phyloP scores from a whole-genome alignment of 2,329 filamentous ascomycete species.

The Fusarium lateritium region DNA sequence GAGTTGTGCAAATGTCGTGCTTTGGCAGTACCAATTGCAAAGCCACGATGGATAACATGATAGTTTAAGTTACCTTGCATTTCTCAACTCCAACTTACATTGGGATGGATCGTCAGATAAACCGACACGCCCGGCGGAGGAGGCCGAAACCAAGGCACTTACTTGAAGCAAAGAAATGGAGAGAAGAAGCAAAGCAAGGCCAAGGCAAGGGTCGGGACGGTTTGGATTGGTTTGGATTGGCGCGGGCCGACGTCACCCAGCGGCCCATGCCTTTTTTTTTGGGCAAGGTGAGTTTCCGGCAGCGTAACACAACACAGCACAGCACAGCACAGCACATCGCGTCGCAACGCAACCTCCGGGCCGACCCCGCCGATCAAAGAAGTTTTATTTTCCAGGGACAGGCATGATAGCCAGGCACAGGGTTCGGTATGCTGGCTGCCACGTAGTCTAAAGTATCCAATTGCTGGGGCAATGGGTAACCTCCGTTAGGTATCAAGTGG shows the following conservation, averaged over 20 bases:
- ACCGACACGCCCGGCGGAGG: constrained; percentile 21
- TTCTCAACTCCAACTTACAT: constrained; percentile 16
- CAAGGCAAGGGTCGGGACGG: background rate
- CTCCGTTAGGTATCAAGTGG: constrained; percentile 7
- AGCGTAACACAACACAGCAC: constrained; percentile 6
- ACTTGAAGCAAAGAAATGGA: constrained; percentile 23
- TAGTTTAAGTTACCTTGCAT: constrained; percentile 7
- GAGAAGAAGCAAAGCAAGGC: background rate
- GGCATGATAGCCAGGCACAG: constrained; percentile 26
- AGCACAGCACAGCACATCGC: constrained; percentile 5
- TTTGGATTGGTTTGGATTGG: background rate
- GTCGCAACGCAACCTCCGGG: constrained; percentile 26
- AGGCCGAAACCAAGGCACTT: constrained; percentile 19
- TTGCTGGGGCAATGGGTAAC: background rate
- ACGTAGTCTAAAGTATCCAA: constrained; percentile 23
- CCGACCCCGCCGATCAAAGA: constrained; percentile 38
- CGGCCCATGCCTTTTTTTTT: constrained; percentile 8
- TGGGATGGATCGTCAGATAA: constrained; percentile 1
- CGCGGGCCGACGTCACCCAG: constrained; percentile 36
- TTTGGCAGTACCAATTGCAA: constrained; percentile 20
- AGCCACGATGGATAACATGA: constrained; percentile 28
- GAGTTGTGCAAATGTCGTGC: constrained; percentile 37
- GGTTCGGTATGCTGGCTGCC: constrained; percentile 21
- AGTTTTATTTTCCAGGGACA: constrained; percentile 21
- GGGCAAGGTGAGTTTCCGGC: constrained; percentile 23